Conservation (phyloP, 139 green algal genomes). For the Medakamo hakoo region DNA sequence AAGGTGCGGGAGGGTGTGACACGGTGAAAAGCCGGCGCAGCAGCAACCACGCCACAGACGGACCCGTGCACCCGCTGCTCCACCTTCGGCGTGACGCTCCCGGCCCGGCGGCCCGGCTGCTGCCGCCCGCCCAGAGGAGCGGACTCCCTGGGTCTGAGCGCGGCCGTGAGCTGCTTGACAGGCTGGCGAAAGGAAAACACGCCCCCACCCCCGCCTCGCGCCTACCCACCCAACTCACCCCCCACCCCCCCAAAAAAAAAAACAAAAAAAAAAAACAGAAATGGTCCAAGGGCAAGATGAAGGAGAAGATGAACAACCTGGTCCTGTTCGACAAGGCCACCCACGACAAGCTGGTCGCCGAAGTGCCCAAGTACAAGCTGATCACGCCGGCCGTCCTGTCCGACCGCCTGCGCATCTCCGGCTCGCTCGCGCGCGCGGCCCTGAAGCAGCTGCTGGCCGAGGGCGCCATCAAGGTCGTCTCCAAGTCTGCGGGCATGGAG, state of each 20-base stretch:
- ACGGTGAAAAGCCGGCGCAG: not conserved
- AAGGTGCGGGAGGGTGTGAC: constrained; percentile 42
- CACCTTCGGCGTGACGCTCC: too few relatives aligned
- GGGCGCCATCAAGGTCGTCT: constrained; percentile 74
- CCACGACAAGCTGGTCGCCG: constrained; percentile 91
- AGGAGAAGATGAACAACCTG: constrained; percentile 99
- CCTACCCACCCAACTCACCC: too few relatives aligned
- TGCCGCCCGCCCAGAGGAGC: too few relatives aligned
- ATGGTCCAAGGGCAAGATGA: constrained; percentile 94
- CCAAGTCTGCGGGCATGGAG: constrained; percentile 57
- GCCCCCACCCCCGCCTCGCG: too few relatives aligned
- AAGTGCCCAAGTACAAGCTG: constrained; percentile 99
- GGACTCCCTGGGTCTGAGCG: too few relatives aligned
- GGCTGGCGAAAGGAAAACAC: too few relatives aligned
- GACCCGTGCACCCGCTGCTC: too few relatives aligned
- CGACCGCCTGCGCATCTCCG: constrained; percentile 75
- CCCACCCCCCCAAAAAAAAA: not conserved
- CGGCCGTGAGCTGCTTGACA: too few relatives aligned
- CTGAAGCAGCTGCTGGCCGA: constrained; percentile 70
- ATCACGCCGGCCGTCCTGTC: constrained; percentile 89
- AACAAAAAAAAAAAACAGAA: constrained; percentile 42
- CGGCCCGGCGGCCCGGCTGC: too few relatives aligned
- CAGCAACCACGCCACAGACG: too few relatives aligned
- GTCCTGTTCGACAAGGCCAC: constrained; percentile 93
- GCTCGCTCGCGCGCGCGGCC: constrained; percentile 75